Base-by-base conservation (phyloP, 805 yeast genomes). In the Komagataella kurtzmanii region DNA sequence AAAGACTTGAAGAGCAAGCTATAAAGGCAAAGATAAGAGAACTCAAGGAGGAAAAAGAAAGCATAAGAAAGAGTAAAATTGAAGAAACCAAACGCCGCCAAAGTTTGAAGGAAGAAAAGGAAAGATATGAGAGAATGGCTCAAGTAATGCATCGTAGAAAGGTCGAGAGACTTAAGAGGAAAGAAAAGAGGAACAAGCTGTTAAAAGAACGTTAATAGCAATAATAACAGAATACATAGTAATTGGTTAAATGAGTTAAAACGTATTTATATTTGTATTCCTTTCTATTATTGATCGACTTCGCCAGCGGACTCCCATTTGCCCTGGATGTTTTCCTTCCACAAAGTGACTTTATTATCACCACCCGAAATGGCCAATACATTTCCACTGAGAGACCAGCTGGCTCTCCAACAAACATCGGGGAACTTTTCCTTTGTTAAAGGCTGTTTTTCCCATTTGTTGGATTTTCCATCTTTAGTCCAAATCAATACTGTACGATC, bases 221-320 rank as follows among this genome's bases (percentile, higher is more conserved):
- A 18, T 43, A 36, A 10, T 7, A 24, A 12, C 17, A 24, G 24
- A 24, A 18, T 48, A 24, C 24, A 47, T 24, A 12, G 24, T 14
- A 18, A 47, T 14, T 17, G 17, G 30, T 17, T 30, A 30, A 30
- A 8, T 30, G 40, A 30, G 40, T 18, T 43, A 49, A 18, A n/a
- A 19, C 14, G 24, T 23, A n/a, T 51, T 46, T 44, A n/a, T 49
- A 49, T 24, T 49, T 43, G 36, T 49, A 17, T 49, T 17, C 49
- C 46, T n/a, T 50, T 46, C 49, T 46, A 24, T 62, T 72, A 87
- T 68, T 88, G 95, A 61, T 86, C 90, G 57, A 93, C 93, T 62
- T 83, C 95, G 51, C 98, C 98, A n/a, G 97, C 97, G 52, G 88
- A 75, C 69, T 91, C 97, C 99, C 99, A 91, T 61, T 82, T 81